phyloP scores from a whole-genome alignment of 257 asterid species.

The Dorcoceras hygrometricum region DNA sequence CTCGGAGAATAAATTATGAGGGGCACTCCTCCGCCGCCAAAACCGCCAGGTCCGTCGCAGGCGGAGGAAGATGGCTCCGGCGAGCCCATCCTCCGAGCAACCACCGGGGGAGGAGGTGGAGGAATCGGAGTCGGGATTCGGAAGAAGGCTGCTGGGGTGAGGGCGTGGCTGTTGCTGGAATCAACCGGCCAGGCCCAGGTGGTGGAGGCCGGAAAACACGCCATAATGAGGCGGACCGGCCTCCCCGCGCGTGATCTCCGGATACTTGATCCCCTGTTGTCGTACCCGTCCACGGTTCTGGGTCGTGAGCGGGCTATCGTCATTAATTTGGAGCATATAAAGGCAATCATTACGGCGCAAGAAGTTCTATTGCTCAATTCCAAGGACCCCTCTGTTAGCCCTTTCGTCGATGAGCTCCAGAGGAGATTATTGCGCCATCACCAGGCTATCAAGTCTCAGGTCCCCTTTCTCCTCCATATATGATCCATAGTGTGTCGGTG shows the following conservation, averaged over 20 bases:
- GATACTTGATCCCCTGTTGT: conserved; percentile 78
- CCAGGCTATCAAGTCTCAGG: conserved; percentile 79
- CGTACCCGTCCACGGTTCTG: conserved; percentile 82
- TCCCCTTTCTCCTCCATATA: conserved; percentile 14
- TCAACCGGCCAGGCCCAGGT: conserved; percentile 81
- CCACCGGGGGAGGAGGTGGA: conserved; percentile 21
- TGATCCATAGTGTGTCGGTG: too few relatives aligned
- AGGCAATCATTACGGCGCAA: conserved; percentile 92
- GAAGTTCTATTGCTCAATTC: conserved; percentile 83
- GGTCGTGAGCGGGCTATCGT: conserved; percentile 96
- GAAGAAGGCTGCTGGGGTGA: conserved; percentile 76
- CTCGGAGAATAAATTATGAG: conserved; percentile 25
- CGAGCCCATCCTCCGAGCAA: conserved; percentile 28
- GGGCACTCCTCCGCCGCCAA: conserved; percentile 41
- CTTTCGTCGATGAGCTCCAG: conserved; percentile 84
- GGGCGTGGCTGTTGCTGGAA: conserved; percentile 83
- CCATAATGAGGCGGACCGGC: conserved; percentile 93
- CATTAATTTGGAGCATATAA: conserved; percentile 88
- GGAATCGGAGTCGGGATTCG: conserved; percentile 43
- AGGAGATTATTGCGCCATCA: conserved; percentile 69
- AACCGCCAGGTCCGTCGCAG: conserved; percentile 28
- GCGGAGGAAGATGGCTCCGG: conserved; percentile 32
- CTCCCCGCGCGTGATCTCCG: conserved; percentile 97
- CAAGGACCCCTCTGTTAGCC: conserved; percentile 79
- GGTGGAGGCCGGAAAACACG: conserved; percentile 88